Conservation (phyloP, 306 rosid species). For the Erythrophleum fordii region DNA sequence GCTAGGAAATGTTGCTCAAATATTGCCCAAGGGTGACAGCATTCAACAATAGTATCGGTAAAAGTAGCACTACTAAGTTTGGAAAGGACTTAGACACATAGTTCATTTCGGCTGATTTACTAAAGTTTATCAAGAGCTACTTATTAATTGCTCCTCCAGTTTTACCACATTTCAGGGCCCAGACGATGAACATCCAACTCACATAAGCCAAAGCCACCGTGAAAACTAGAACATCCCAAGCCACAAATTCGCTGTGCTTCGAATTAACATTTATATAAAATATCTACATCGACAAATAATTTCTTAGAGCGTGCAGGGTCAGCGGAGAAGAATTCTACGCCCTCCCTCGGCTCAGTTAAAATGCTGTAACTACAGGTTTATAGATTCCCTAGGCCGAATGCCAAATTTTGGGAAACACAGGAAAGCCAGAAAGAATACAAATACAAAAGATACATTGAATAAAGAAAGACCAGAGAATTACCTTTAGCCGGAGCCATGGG, state of each 20-base stretch:
- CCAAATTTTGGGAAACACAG: neutral
- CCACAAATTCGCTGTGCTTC: neutral
- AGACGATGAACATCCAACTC: neutral
- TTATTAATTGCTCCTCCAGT: neutral
- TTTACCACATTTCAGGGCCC: neutral
- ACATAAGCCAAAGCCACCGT: neutral
- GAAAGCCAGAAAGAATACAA: neutral
- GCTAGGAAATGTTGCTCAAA: neutral
- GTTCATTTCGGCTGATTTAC: neutral
- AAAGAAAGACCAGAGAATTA: neutral
- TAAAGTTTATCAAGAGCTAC: neutral
- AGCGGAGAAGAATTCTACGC: neutral
- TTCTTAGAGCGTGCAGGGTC: neutral
- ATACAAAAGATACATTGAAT: neutral
- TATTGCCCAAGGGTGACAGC: neutral
- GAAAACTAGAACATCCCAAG: neutral
- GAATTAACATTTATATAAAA: neutral
- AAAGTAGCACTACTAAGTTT: neutral
- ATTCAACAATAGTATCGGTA: neutral
- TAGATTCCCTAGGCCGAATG: neutral
- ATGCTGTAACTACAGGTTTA: neutral
- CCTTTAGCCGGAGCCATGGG: slow-evolving; percentile 74
- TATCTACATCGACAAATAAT: neutral
- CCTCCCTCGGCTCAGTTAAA: neutral
- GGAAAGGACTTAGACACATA: neutral